Evolutionary conservation across 805 yeast species (phyloP).

Genomic region (Yamadazyma akitaensis): DNA sequence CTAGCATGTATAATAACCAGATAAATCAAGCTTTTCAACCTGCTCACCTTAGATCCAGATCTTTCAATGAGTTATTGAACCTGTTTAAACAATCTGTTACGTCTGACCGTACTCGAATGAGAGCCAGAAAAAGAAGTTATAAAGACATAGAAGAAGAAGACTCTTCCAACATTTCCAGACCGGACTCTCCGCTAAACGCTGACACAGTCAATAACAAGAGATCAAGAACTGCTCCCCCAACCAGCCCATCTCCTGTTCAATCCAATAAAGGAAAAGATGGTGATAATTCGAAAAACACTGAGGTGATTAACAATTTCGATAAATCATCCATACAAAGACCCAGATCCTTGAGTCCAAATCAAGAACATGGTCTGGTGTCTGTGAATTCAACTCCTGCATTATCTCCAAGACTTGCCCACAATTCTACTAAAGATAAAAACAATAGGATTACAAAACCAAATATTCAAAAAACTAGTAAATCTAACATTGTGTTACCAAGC

Average conservation of each 20-base stretch:
- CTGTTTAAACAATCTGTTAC: conserved; percentile 22
- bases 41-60: conserved; percentile 31
- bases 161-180: not conserved
- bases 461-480: conserved; percentile 3
- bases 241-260: conserved; percentile 19
- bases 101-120: conserved; percentile 11
- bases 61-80: conserved; percentile 31
- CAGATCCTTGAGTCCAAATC: conserved; percentile 27
- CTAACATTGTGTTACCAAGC: conserved; percentile 29
- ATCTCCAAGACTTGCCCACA: conserved; percentile 1
- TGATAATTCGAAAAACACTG: not conserved
- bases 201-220: conserved; percentile 22
- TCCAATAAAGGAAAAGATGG: not conserved
- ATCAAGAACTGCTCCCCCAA: conserved; percentile 47
- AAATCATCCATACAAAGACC: conserved; percentile 16
- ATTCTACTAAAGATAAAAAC: not conserved
- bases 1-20: conserved; percentile 29
- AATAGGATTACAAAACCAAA: conserved; percentile 2
- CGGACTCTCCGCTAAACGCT: not conserved
- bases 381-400: not conserved
- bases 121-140: conserved; percentile 25
- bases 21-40: conserved; percentile 25
- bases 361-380: not conserved
- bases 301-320: conserved; percentile 2
- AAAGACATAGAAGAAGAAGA: conserved; percentile 21